Percentiles rank a stretch among this genome's conserved stretches.
Evolutionary conservation across 2,329 filamentous ascomycete species (phyloP).

Genomic region (Xylariaceae sp.): DNA sequence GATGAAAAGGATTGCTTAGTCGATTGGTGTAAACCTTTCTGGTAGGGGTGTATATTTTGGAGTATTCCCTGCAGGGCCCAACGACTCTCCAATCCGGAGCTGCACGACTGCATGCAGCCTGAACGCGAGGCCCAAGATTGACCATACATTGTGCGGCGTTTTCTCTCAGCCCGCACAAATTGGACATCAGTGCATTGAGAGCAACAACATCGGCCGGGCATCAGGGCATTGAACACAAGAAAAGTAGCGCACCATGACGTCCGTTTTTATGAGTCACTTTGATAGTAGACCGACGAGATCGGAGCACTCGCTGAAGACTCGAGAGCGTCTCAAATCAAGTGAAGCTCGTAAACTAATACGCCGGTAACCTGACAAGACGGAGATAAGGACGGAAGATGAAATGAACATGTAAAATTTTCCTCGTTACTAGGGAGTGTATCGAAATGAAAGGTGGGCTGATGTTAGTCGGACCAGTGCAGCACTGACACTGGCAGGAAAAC

Average conservation of each 20-base stretch:
- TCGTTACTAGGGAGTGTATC: neutral
- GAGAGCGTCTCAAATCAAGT: neutral
- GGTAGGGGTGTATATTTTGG: slow-evolving; percentile 22
- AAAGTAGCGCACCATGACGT: slow-evolving; percentile 34
- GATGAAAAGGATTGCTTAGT: slow-evolving; percentile 19
- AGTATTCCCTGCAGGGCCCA: slow-evolving; percentile 24
- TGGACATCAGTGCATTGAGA: slow-evolving; percentile 43
- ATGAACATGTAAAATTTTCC: slow-evolving; percentile 16
- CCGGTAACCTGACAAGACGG: neutral
- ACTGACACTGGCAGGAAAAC: slow-evolving; percentile 10
- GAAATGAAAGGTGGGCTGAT: neutral
- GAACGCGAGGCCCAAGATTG: slow-evolving; percentile 36
- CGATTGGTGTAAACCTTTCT: slow-evolving; percentile 23
- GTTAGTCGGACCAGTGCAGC: slow-evolving; percentile 19
- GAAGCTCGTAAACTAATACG: neutral
- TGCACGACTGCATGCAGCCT: slow-evolving; percentile 35
- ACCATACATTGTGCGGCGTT: slow-evolving; percentile 36
- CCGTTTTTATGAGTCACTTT: slow-evolving; percentile 39
- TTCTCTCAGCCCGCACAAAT: slow-evolving; percentile 40
- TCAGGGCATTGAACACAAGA: slow-evolving; percentile 39
- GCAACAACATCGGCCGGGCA: slow-evolving; percentile 37
- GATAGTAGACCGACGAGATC: slow-evolving; percentile 25
- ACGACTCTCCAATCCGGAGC: slow-evolving; percentile 37
- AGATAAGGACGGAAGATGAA: slow-evolving; percentile 6
- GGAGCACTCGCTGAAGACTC: slow-evolving; percentile 7